Conservation (phyloP, 2,329 filamentous ascomycete species). For the Fusarium denticulatum region DNA sequence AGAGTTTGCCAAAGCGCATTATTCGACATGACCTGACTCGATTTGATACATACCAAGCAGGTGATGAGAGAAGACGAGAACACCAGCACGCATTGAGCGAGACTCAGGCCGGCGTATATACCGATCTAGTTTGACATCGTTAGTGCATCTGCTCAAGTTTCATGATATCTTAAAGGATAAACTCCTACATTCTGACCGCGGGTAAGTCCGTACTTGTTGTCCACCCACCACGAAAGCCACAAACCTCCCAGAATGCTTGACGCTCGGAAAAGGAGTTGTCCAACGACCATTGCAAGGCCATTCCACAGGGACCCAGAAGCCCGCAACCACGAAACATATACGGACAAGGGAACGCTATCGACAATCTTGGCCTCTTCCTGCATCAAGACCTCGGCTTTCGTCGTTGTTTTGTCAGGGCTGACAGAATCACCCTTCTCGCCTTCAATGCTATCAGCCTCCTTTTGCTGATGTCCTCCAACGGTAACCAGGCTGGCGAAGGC, state of each 20-base stretch:
- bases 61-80: neutral
- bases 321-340: neutral
- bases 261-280: neutral
- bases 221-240: neutral
- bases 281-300: neutral
- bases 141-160: neutral
- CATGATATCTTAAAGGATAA: too few relatives aligned
- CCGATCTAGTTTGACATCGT: neutral
- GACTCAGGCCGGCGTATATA: neutral
- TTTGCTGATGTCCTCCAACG: neutral
- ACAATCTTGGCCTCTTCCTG: neutral
- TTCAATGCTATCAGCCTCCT: neutral
- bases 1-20: neutral
- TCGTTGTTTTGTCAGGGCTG: neutral
- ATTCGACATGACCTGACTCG: neutral
- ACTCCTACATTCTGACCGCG: neutral
- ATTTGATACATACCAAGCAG: neutral
- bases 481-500: neutral
- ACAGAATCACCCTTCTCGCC: neutral
- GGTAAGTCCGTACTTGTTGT: neutral
- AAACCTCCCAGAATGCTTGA: neutral
- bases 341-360: neutral
- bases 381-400: neutral
- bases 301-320: neutral
- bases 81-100: neutral